phyloP scores from a whole-genome alignment of 108 stramenopile genomes.

The Cylindrotheca closterium region DNA sequence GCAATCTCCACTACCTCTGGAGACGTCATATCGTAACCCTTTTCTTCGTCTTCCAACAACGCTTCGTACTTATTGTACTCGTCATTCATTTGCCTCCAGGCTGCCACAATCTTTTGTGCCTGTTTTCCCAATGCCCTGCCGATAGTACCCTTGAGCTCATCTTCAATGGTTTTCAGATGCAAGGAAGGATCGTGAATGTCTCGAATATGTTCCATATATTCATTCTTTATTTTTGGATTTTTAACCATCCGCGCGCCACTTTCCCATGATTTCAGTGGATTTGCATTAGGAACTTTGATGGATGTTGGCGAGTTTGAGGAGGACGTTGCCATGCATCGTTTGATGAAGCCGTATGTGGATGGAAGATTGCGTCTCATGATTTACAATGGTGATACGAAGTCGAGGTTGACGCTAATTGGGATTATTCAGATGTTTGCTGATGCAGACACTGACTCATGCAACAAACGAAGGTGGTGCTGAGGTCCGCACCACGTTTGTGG shows the following conservation, averaged over 20 bases:
- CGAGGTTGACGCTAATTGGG: too few relatives aligned
- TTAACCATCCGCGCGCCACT: conserved; percentile 63
- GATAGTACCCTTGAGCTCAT: conserved; percentile 77
- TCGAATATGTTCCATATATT: conserved; percentile 73
- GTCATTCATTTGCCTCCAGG: conserved; percentile 50
- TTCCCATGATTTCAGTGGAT: conserved; percentile 52
- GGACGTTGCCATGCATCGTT: conserved; percentile 8
- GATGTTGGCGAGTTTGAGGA: neutral
- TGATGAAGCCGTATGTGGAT: too few relatives aligned
- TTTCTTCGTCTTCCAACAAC: conserved; percentile 10
- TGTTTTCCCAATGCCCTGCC: conserved; percentile 80
- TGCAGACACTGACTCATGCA: too few relatives aligned
- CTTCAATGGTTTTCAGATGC: conserved; percentile 81
- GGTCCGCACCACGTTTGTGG: too few relatives aligned
- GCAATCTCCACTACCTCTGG: conserved; percentile 38
- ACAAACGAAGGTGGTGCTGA: too few relatives aligned
- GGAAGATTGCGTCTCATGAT: too few relatives aligned
- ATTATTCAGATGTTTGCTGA: too few relatives aligned
- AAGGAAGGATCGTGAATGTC: conserved; percentile 60
- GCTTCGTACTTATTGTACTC: conserved; percentile 35
- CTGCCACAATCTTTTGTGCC: conserved; percentile 59
- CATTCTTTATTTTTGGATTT: conserved; percentile 55
- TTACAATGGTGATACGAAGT: too few relatives aligned
- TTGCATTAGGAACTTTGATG: neutral
- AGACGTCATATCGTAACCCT: neutral